Evolutionary conservation across 2,329 filamentous ascomycete species (phyloP), one percentile per base, ranked within the genome.

Genomic region (Cladophialophora immunda): DNA sequence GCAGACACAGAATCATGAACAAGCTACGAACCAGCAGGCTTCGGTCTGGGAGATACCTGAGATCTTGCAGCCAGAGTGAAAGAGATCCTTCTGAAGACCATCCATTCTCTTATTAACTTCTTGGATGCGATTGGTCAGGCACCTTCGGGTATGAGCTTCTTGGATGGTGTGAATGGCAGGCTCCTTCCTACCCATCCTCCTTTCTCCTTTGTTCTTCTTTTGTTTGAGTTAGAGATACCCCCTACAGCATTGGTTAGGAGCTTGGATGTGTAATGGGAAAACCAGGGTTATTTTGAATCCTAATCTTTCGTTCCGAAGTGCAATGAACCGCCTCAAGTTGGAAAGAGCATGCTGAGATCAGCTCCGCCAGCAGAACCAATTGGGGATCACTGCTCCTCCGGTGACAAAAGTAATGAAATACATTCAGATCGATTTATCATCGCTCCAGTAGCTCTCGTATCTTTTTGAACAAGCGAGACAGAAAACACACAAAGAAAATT

Each of bases 1-100:
- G 41, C 19, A 15, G 19, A 30, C 45, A 52, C 15, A n/a, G 9
- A 32, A 38, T 4, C 13, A 41, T 11, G 19, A 34, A 54, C 5
- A 50, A 54, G 47, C 19, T 25, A 25, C 45, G 17, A 15, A 27
- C 11, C 57, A 58, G 30, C 29, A 59, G 13, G n/a, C 22, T 38
- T 11, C 52, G 11, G 30, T 71, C n/a, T 83, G 81, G 80, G 81
- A 82, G 58, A 77, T 83, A 36, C 81, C 80, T 3, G 79, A 82
- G 29, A 82, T 81, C 30, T 80, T 81, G 25, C 57, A 53, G 34
- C 57, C 60, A 45, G 36, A 60, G 8, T 60, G 57, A 60, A 9
- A 9, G 6, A 22, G 55, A 58, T 56, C 22, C 9, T 50, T 55
- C n/a, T n/a, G 15, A 29, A 32, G 27, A 1, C 11, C n/a, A 32